Percentiles rank a stretch among this genome's conserved stretches.
These are phyloP conservation scores for Miamiensis avidus DNA, from an alignment of 169 alveolate genomes.

Conservation along the genomic window DNA sequence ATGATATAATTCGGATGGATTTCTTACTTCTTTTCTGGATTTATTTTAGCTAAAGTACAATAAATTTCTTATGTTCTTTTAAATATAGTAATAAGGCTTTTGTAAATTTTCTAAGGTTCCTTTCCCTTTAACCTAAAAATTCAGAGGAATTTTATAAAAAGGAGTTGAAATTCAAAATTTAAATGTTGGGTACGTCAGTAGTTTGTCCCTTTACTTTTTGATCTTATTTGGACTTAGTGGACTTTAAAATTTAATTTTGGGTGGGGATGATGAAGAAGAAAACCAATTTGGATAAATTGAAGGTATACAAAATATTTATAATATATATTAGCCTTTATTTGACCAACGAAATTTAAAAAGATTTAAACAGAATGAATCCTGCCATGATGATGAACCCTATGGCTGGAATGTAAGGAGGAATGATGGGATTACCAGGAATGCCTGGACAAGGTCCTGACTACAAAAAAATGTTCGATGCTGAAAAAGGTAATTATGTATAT, in stretches of 20 bases:
- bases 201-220: constrained; percentile 78
- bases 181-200: constrained; percentile 84
- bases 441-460: constrained; percentile 17
- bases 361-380: constrained; percentile 12
- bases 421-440: constrained; percentile 32
- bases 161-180: constrained; percentile 82
- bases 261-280: constrained; percentile 19
- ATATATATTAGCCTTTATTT: too few relatives aligned
- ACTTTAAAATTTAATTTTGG: constrained; percentile 15
- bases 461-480: constrained; percentile 32
- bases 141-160: constrained; percentile 81
- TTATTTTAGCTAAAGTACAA: constrained; percentile 17
- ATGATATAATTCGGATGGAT: constrained; percentile 60
- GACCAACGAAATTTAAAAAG: too few relatives aligned
- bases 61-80: too few relatives aligned
- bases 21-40: constrained; percentile 16
- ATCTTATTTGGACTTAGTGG: constrained; percentile 34
- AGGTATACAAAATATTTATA: too few relatives aligned
- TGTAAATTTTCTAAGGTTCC: constrained; percentile 85
- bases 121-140: constrained; percentile 84
- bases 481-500: constrained; percentile 29
- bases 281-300: not conserved
- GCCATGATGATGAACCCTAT: constrained; percentile 33
- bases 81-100: not conserved
- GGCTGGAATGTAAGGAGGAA: constrained; percentile 24